Conservation (phyloP, 176 grass and related monocot species). For the Poa pratensis region DNA sequence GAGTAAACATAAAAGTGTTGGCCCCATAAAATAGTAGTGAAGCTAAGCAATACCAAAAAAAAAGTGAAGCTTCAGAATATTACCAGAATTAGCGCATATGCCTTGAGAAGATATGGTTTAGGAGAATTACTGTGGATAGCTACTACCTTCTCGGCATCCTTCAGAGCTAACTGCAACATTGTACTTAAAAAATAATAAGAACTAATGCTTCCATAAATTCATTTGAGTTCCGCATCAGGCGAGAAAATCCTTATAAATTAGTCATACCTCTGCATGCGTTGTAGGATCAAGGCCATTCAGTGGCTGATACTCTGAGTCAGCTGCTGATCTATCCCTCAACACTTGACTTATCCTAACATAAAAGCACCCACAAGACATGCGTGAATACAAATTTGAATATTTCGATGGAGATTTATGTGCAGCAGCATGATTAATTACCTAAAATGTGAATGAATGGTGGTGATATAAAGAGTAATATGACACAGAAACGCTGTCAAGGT, state of each 20-base stretch:
- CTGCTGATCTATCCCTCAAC: slow-evolving; percentile 81
- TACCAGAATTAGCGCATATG: slow-evolving; percentile 91
- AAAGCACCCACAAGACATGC: slow-evolving; percentile 18
- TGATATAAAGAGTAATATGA: slow-evolving; percentile 21
- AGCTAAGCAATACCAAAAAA: slow-evolving; percentile 9
- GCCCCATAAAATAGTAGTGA: slow-evolving; percentile 13
- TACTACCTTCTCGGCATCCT: slow-evolving; percentile 89
- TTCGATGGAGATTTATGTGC: slow-evolving; percentile 22
- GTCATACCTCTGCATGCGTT: slow-evolving; percentile 90
- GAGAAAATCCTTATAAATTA: slow-evolving; percentile 3
- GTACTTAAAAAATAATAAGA: slow-evolving; percentile 30
- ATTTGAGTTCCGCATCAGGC: slow-evolving; percentile 34
- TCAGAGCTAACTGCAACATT: slow-evolving; percentile 76
- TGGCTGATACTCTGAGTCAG: slow-evolving; percentile 85
- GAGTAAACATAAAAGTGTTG: slow-evolving; percentile 16
- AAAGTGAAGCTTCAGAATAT: slow-evolving; percentile 31
- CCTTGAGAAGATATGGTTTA: slow-evolving; percentile 88
- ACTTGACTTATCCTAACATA: slow-evolving; percentile 73
- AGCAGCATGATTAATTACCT: slow-evolving; percentile 26
- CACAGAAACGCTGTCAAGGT: slow-evolving; percentile 37
- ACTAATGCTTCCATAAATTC: slow-evolving; percentile 22
- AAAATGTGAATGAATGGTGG: slow-evolving; percentile 21
- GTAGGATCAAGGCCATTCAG: slow-evolving; percentile 96
- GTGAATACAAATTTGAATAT: slow-evolving; percentile 43
- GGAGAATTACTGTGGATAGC: slow-evolving; percentile 53